phyloP scores from a whole-genome alignment of 179 eudicot species.

The Spinacia oleracea region DNA sequence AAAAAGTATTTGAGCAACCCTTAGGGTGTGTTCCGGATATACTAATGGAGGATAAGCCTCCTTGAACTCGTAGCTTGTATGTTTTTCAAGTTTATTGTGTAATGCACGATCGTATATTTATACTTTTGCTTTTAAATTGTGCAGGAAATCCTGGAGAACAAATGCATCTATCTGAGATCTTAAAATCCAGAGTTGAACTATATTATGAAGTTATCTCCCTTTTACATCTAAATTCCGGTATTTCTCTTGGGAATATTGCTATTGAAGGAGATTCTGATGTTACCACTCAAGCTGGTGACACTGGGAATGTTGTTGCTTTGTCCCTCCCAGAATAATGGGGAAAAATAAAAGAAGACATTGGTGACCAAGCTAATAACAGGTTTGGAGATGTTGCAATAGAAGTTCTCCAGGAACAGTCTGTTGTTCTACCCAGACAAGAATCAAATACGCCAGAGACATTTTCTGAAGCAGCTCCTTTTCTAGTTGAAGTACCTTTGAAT shows the following conservation, averaged over 20 bases:
- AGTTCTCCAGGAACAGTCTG: too few species aligned
- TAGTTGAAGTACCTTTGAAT: too few species aligned
- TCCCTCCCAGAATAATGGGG: neutral
- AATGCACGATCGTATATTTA: neutral
- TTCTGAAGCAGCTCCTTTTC: too few species aligned
- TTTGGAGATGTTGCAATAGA: too few species aligned
- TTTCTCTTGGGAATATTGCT: slow-evolving; percentile 3
- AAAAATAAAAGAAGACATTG: too few species aligned
- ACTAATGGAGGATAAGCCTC: too few species aligned
- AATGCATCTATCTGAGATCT: slow-evolving; percentile 41
- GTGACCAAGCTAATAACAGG: too few species aligned
- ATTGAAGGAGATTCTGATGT: slow-evolving; percentile 18
- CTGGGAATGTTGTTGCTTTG: neutral
- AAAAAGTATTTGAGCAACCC: too few species aligned
- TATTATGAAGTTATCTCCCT: slow-evolving; percentile 27
- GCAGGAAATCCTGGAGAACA: slow-evolving; percentile 44
- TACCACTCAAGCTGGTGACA: slow-evolving; percentile 12
- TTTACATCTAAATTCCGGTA: slow-evolving; percentile 16
- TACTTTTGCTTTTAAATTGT: neutral
- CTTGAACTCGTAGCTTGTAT: too few species aligned
- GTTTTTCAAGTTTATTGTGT: slow-evolving; percentile 1
- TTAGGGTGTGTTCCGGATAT: too few species aligned
- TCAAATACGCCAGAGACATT: too few species aligned
- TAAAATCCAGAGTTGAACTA: slow-evolving; percentile 50
- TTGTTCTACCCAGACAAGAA: too few species aligned